Percentiles rank a stretch among this genome's conserved stretches.
Conservation (phyloP, 2,329 filamentous ascomycete genomes). For the Byssoonygena ceratinophila region DNA sequence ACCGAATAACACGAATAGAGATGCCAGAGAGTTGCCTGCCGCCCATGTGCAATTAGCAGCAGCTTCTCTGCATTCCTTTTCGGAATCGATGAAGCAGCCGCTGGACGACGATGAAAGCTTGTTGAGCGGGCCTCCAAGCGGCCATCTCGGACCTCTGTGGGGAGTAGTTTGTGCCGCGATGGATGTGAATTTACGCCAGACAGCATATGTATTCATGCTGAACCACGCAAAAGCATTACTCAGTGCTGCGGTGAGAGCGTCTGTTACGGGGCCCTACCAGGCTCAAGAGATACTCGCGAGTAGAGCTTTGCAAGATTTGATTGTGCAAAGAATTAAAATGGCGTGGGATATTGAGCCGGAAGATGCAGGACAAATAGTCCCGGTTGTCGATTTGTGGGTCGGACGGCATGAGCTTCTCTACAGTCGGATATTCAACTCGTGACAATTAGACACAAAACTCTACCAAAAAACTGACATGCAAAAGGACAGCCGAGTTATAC, state of each 20-base stretch:
- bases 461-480: not conserved
- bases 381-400: conserved; percentile 53
- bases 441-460: conserved; percentile 16
- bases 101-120: conserved; percentile 18
- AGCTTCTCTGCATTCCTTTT: conserved; percentile 29
- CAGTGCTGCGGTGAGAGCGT: conserved; percentile 52
- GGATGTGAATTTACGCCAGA: conserved; percentile 41
- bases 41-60: not conserved
- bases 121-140: conserved; percentile 27
- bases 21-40: not conserved
- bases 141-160: conserved; percentile 53
- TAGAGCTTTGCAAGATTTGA: conserved; percentile 41
- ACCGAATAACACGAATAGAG: conserved; percentile 13
- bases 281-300: conserved; percentile 50
- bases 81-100: conserved; percentile 29
- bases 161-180: conserved; percentile 47
- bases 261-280: conserved; percentile 56
- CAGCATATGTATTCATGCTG: conserved; percentile 52
- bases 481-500: not conserved
- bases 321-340: conserved; percentile 40
- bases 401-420: conserved; percentile 56
- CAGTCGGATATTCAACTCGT: conserved; percentile 58
- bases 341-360: conserved; percentile 42
- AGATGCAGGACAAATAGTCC: conserved; percentile 51
- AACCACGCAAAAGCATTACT: conserved; percentile 54